Evolutionary conservation across 1,139 yeast genomes (phyloP).

Genomic region (Diutina catenulata): DNA sequence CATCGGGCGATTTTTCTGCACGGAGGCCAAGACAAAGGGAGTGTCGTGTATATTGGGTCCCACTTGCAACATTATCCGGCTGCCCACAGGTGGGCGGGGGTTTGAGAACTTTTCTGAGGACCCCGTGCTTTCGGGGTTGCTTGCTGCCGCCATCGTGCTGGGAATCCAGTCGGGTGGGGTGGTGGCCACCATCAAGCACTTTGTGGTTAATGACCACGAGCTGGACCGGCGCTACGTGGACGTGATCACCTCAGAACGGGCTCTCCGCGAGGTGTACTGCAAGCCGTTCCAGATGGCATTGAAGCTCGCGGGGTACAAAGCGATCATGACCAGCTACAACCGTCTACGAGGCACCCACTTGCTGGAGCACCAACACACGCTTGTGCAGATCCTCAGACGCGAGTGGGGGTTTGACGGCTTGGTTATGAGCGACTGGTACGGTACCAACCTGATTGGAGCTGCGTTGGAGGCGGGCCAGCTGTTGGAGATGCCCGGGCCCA

Average conservation of each 20-base stretch:
- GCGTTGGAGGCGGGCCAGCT: conserved; percentile 46
- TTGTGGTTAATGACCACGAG: conserved; percentile 49
- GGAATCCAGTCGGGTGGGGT: conserved; percentile 45
- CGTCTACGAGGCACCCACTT: conserved; percentile 47
- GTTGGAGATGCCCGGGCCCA: conserved; percentile 55
- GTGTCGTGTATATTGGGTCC: conserved; percentile 33
- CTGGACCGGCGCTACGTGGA: conserved; percentile 39
- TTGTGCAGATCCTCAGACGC: conserved; percentile 33
- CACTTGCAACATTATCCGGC: conserved; percentile 43
- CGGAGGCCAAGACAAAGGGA: not conserved
- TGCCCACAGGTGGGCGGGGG: conserved; percentile 55
- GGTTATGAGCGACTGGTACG: conserved; percentile 54
- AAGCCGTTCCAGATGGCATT: conserved; percentile 52
- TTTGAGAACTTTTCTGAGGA: conserved; percentile 57
- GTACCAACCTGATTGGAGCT: conserved; percentile 37
- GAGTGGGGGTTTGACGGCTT: conserved; percentile 50
- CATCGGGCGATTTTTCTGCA: not conserved
- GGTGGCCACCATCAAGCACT: conserved; percentile 38
- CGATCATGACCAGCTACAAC: conserved; percentile 51
- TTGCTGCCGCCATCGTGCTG: conserved; percentile 35
- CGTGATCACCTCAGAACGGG: conserved; percentile 32
- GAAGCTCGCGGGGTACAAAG: conserved; percentile 35
- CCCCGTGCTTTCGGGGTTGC: conserved; percentile 42
- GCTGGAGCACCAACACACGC: conserved; percentile 30
- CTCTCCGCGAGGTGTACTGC: conserved; percentile 45